Evolutionary conservation across 1,284 basidiomycete genomes (phyloP).

Genomic region (Heimioporus retisporus): DNA sequence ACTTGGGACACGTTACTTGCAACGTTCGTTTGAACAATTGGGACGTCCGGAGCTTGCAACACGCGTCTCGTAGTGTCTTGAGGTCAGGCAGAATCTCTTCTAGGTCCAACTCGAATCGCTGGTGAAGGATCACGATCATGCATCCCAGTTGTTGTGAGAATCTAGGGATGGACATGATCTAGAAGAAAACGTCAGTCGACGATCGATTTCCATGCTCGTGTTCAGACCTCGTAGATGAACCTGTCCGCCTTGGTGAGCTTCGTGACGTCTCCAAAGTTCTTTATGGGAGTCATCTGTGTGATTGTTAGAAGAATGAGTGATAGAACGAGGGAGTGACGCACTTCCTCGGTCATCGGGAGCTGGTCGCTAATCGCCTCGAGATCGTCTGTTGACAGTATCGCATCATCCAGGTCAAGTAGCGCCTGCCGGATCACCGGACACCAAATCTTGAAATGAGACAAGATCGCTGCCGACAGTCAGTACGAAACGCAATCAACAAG

Average conservation of each 20-base stretch:
- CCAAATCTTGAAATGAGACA: conserved; percentile 79
- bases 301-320: neutral
- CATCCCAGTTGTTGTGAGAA: conserved; percentile 79
- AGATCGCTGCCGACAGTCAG: conserved; percentile 66
- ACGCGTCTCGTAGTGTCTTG: conserved; percentile 81
- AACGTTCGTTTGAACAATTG: conserved; percentile 77
- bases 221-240: conserved; percentile 79
- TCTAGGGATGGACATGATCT: conserved; percentile 86
- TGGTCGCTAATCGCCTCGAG: conserved; percentile 80
- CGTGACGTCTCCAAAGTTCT: conserved; percentile 72
- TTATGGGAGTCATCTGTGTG: conserved; percentile 69
- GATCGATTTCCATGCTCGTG: neutral
- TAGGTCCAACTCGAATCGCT: conserved; percentile 84
- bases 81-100: conserved; percentile 90
- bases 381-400: conserved; percentile 74
- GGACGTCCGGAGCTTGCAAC: conserved; percentile 79
- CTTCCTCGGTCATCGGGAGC: conserved; percentile 84
- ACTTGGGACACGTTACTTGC: conserved; percentile 54
- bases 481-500: neutral
- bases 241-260: conserved; percentile 88
- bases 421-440: conserved; percentile 74
- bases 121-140: conserved; percentile 90
- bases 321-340: conserved; percentile 36
- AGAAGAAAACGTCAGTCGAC: conserved; percentile 14
- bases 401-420: conserved; percentile 77